phyloP scores from a whole-genome alignment of 257 asterid species.

The Solanum chiquidenum region DNA sequence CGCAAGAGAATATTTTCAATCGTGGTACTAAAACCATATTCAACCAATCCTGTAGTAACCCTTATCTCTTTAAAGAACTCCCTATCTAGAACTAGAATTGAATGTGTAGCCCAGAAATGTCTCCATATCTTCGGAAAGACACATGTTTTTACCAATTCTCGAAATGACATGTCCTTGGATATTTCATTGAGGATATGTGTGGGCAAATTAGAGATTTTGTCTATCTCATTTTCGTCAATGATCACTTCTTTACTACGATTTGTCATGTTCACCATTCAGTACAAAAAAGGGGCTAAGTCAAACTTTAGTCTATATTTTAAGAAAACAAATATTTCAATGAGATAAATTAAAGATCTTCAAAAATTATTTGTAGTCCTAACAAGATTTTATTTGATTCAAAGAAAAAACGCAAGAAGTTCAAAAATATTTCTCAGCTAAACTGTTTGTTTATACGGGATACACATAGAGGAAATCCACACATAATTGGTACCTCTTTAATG shows the following conservation, averaged over 20 bases:
- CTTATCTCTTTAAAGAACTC: not conserved
- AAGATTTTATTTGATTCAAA: not conserved
- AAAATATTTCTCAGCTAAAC: not conserved
- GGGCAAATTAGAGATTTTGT: no score
- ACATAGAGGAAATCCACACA: no score
- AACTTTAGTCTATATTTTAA: not conserved
- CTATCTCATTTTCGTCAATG: no score
- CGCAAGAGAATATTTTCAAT: not conserved
- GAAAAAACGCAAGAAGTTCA: no score
- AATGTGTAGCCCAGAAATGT: not conserved
- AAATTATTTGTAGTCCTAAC: not conserved
- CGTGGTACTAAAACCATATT: not conserved
- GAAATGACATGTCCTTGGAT: not conserved
- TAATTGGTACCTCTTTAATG: no score
- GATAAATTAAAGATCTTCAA: not conserved
- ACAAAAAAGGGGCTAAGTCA: not conserved
- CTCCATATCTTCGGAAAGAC: not conserved
- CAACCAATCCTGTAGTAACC: not conserved
- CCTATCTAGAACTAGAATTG: not conserved
- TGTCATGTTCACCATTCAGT: no score
- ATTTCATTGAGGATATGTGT: no score
- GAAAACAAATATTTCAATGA: not conserved
- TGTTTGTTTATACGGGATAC: not conserved
- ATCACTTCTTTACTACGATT: no score
- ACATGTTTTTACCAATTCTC: not conserved